Evolutionary conservation across 1,139 yeast genomes (phyloP).

Genomic region (Scheffersomyces lignicola): DNA sequence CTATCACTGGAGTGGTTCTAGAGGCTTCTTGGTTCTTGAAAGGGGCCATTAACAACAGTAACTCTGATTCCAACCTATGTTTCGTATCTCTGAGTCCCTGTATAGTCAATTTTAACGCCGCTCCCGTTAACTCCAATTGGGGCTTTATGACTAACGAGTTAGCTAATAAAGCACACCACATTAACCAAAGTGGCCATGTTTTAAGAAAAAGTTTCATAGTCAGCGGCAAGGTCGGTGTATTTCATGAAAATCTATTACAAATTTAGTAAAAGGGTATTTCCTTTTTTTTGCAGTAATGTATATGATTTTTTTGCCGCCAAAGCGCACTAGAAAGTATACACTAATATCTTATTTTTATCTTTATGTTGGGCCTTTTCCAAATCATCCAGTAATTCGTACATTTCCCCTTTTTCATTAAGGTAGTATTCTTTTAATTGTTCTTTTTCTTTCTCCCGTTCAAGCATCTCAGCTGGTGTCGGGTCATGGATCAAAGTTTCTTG

Average conservation of each 20-base stretch:
- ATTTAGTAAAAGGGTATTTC: no score
- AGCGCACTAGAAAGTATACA: conserved; percentile 27
- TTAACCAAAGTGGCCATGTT: no score
- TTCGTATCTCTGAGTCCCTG: conserved; percentile 14
- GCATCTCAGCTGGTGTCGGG: background rate
- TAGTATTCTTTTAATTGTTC: conserved; percentile 27
- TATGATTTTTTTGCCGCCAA: conserved; percentile 1
- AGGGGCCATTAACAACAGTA: conserved; percentile 14
- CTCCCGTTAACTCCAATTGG: conserved; percentile 2
- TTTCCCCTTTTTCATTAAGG: conserved; percentile 35
- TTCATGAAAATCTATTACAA: no score
- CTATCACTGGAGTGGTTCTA: background rate
- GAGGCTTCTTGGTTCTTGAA: background rate
- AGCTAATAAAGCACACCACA: no score
- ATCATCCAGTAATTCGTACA: conserved; percentile 31
- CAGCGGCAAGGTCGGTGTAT: no score
- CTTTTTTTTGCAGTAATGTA: no score
- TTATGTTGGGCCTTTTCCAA: conserved; percentile 19
- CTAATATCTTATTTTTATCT: conserved; percentile 33
- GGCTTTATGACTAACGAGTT: background rate
- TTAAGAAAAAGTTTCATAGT: no score
- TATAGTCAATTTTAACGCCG: conserved; percentile 7
- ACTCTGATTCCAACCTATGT: conserved; percentile 12
- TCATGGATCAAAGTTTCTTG: conserved; percentile 4
- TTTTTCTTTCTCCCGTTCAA: conserved; percentile 8